Conservation (phyloP, 83 land plant species). For the Diphasiastrum complanatum region DNA sequence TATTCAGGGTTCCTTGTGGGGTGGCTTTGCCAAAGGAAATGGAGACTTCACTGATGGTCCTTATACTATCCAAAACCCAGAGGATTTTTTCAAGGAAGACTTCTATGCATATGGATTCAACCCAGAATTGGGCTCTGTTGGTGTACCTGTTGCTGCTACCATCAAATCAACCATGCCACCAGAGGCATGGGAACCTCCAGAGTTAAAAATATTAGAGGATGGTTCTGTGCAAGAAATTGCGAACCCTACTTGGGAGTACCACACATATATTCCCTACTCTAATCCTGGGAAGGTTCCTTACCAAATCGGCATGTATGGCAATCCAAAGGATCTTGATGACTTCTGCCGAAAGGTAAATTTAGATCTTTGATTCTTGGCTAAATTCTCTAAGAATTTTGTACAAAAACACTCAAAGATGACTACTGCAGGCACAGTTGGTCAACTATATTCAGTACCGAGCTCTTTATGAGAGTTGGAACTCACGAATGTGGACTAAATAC, state of each 20-base stretch:
- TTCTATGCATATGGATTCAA: slow-evolving; percentile 87
- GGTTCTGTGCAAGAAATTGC: slow-evolving; percentile 64
- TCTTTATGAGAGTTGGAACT: slow-evolving; percentile 85
- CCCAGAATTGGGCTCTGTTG: slow-evolving; percentile 93
- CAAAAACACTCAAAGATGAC: too few species aligned
- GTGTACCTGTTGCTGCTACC: slow-evolving; percentile 90
- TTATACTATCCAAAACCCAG: slow-evolving; percentile 79
- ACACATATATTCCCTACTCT: slow-evolving; percentile 87
- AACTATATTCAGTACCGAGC: slow-evolving; percentile 90
- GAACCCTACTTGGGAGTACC: slow-evolving; percentile 86
- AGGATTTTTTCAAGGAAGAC: slow-evolving; percentile 68
- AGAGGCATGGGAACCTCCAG: slow-evolving; percentile 81
- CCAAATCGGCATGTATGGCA: slow-evolving; percentile 70
- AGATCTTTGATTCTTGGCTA: too few species aligned
- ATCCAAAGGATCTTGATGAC: slow-evolving; percentile 69
- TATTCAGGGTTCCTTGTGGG: slow-evolving; percentile 91
- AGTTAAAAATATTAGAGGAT: slow-evolving; percentile 36
- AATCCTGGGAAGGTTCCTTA: slow-evolving; percentile 73
- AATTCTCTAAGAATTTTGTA: too few species aligned
- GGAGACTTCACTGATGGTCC: slow-evolving; percentile 93
- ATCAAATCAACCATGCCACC: slow-evolving; percentile 82
- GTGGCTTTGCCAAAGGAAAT: slow-evolving; percentile 88
- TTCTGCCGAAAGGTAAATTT: slow-evolving; percentile 81
- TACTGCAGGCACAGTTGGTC: slow-evolving; percentile 87
- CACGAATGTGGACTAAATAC: slow-evolving; percentile 88